A percentile compares a stretch with the other conserved stretches of the same genome.
Conservation (phyloP, 208 protist genomes). For the Endotrypanum monterogeii region DNA sequence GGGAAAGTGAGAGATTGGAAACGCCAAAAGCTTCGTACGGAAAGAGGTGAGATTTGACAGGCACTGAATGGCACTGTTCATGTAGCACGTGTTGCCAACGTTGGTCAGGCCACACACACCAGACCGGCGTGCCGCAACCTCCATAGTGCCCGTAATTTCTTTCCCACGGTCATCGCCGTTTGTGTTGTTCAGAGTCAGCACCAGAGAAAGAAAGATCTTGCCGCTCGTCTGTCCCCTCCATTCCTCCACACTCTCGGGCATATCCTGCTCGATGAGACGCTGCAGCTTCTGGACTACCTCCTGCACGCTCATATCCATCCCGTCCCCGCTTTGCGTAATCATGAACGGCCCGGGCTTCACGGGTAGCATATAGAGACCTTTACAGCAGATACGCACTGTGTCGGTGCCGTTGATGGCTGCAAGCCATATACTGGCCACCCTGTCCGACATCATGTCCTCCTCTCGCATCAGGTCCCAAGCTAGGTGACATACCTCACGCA, state of each 20-base stretch:
- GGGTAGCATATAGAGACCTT: constrained; percentile 22
- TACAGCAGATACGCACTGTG: constrained; percentile 28
- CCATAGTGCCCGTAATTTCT: constrained; percentile 35
- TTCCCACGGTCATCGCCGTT: constrained; percentile 20
- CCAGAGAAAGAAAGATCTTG: constrained; percentile 25
- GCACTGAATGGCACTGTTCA: constrained; percentile 92
- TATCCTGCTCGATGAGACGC: constrained; percentile 21
- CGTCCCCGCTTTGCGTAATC: constrained; percentile 19
- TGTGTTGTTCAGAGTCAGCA: constrained; percentile 25
- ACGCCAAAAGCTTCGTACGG: constrained; percentile 58
- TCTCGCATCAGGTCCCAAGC: constrained; percentile 29
- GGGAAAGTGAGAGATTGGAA: constrained; percentile 62
- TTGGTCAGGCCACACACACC: constrained; percentile 86
- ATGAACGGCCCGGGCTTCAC: constrained; percentile 11
- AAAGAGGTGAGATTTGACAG: constrained; percentile 83
- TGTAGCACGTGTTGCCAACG: constrained; percentile 94
- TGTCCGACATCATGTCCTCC: constrained; percentile 32
- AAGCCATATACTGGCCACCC: constrained; percentile 34
- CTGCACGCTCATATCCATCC: constrained; percentile 35
- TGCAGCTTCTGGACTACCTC: constrained; percentile 27
- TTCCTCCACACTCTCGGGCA: constrained; percentile 18
- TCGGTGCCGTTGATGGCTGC: constrained; percentile 38
- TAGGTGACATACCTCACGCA: constrained; percentile 51
- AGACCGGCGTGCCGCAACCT: constrained; percentile 27
- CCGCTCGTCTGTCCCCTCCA: constrained; percentile 16